A percentile compares a stretch with the other conserved stretches of the same genome.
These are phyloP conservation scores for Goniomonas avonlea DNA, from an alignment of 78 protist genomes.

Conservation along the genomic window DNA sequence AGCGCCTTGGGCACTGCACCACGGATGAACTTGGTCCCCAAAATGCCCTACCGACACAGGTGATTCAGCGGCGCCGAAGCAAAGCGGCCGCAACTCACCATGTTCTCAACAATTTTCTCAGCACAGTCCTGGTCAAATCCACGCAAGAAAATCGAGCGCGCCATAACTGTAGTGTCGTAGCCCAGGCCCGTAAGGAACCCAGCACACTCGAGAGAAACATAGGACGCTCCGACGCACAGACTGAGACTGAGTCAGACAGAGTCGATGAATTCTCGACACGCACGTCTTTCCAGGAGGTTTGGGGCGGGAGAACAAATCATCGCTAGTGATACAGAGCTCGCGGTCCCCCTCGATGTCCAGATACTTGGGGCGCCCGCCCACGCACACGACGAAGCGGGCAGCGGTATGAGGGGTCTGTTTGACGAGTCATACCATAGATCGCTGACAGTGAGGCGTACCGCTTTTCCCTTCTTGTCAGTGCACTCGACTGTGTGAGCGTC, in stretches of 20 bases:
- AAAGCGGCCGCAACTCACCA: no score
- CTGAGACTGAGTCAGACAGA: neutral
- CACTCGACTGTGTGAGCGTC: constrained; percentile 64
- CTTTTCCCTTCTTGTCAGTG: constrained; percentile 30
- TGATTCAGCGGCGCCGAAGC: no score
- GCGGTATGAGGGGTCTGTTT: no score
- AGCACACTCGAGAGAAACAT: constrained; percentile 85
- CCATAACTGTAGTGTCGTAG: constrained; percentile 45
- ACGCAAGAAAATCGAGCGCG: constrained; percentile 72
- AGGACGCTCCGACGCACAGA: constrained; percentile 71
- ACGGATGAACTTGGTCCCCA: constrained; percentile 29
- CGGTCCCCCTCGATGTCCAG: constrained; percentile 48
- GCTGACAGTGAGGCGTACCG: neutral
- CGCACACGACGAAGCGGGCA: constrained; percentile 64
- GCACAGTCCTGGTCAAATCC: constrained; percentile 89
- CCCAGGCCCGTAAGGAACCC: constrained; percentile 72
- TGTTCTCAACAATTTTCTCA: no score
- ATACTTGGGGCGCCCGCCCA: constrained; percentile 76
- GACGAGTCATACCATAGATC: neutral
- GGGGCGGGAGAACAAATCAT: constrained; percentile 74
- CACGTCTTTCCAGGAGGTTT: constrained; percentile 72
- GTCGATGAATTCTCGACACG: neutral
- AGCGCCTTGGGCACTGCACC: no score
- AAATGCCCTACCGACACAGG: no score
- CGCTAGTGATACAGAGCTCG: constrained; percentile 74